Evolutionary conservation across 352 stramenopile species (phyloP).

Genomic region (Aphanomyces stellatus): DNA sequence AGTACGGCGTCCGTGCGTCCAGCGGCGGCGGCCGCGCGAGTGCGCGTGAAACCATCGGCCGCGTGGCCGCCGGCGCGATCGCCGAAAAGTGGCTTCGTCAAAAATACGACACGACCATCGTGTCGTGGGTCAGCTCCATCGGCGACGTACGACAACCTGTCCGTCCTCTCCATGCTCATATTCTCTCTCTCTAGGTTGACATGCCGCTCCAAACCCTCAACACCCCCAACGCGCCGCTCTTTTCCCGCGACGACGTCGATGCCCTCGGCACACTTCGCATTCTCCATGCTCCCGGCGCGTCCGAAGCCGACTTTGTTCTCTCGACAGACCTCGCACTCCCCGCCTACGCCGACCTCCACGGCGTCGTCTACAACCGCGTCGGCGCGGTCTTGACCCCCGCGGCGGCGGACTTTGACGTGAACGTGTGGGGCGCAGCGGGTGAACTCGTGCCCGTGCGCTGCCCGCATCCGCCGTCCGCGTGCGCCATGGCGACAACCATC

Average conservation of each 20-base stretch:
- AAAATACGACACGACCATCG: constrained; percentile 87
- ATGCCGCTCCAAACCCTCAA: constrained; percentile 71
- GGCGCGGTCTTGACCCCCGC: constrained; percentile 48
- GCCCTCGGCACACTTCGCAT: constrained; percentile 72
- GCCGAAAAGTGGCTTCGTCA: constrained; percentile 92
- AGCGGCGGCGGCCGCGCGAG: constrained; percentile 93
- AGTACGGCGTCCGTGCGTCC: constrained; percentile 97
- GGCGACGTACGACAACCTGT: constrained; percentile 35
- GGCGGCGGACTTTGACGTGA: constrained; percentile 45
- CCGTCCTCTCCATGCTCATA: neutral
- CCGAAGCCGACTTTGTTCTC: constrained; percentile 64
- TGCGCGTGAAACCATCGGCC: constrained; percentile 97
- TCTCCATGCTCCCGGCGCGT: constrained; percentile 59
- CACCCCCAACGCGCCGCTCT: constrained; percentile 49
- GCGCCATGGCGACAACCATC: constrained; percentile 94
- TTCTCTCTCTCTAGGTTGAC: constrained; percentile 27
- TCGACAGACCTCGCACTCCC: constrained; percentile 48
- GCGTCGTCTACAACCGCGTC: constrained; percentile 83
- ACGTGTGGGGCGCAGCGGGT: constrained; percentile 37
- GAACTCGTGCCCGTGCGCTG: constrained; percentile 90
- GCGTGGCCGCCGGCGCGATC: constrained; percentile 94
- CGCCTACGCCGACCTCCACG: constrained; percentile 92
- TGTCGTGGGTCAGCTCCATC: constrained; percentile 85
- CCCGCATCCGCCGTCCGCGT: constrained; percentile 87
- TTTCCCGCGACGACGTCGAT: constrained; percentile 81